A percentile compares a stretch with the other conserved stretches of the same genome.
These are phyloP conservation scores for Aspergillus ustus DNA, from an alignment of 2,329 filamentous ascomycete species.

Conservation along the genomic window DNA sequence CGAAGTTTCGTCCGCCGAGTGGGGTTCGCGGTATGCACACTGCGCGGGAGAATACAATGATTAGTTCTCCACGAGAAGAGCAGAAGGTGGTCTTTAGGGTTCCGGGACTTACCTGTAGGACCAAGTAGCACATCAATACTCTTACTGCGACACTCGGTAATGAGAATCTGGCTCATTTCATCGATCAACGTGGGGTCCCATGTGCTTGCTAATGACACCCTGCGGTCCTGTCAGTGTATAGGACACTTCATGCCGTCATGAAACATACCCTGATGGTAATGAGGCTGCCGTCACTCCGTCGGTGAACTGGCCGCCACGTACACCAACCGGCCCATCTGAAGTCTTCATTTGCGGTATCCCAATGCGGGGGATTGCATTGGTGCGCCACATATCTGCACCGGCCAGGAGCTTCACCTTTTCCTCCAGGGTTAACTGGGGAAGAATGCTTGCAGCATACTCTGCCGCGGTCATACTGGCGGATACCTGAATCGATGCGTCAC, in stretches of 20 bases:
- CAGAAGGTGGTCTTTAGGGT: background rate
- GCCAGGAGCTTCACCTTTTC: constrained; percentile 8
- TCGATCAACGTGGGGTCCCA: background rate
- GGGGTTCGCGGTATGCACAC: background rate
- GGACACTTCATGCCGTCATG: background rate
- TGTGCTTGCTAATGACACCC: background rate
- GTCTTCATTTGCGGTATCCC: constrained; percentile 5
- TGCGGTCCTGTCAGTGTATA: background rate
- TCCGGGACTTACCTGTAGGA: background rate
- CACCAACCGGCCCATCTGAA: constrained; percentile 1
- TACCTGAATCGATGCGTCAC: background rate
- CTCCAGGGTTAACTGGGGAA: constrained; percentile 3
- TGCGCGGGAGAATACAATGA: background rate
- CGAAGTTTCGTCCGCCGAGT: background rate
- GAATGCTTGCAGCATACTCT: background rate
- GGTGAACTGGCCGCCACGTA: constrained; percentile 1
- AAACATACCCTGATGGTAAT: background rate
- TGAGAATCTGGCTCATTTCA: background rate
- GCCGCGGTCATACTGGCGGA: background rate
- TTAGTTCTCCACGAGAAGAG: background rate
- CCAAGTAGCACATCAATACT: background rate
- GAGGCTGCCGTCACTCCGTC: background rate
- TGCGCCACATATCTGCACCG: constrained; percentile 5
- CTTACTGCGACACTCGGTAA: background rate
- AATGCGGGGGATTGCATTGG: background rate